These are phyloP conservation scores for Oryza brachyantha DNA, from an alignment of 176 grass and related monocot species.

Conservation along the genomic window DNA sequence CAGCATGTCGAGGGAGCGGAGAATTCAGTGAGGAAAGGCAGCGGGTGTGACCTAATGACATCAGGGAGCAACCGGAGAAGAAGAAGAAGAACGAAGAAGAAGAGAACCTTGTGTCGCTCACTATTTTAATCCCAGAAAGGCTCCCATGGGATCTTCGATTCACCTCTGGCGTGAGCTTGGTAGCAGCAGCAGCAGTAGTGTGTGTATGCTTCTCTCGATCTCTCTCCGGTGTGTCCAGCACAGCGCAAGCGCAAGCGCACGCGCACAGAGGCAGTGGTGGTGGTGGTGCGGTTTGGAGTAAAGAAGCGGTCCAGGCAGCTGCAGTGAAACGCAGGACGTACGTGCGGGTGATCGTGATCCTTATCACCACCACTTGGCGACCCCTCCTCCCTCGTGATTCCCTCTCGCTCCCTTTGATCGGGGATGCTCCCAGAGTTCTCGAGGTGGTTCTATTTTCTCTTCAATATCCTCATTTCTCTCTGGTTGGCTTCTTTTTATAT, in stretches of 20 bases:
- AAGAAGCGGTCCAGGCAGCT: not conserved
- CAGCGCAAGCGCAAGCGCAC: no score
- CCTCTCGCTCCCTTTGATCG: not conserved
- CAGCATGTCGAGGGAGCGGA: not conserved
- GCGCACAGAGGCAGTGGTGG: no score
- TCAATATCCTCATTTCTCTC: no score
- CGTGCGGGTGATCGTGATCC: constrained; percentile 37
- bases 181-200: no score
- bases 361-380: constrained; percentile 10
- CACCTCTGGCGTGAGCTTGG: not conserved
- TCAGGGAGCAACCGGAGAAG: not conserved
- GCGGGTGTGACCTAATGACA: not conserved
- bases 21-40: no score
- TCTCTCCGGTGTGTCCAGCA: no score
- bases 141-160: not conserved
- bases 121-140: not conserved
- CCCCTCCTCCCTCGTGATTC: not conserved
- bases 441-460: no score
- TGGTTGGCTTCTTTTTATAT: no score
- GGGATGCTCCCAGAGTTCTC: not conserved
- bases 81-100: not conserved
- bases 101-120: constrained; percentile 24
- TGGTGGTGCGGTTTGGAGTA: no score
- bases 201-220: no score
- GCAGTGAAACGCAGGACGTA: constrained; percentile 16